Evolutionary conservation across 129 eudicot genomes (phyloP), one percentile per base, ranked within the genome.

Genomic region (Saposhnikovia divaricata): DNA sequence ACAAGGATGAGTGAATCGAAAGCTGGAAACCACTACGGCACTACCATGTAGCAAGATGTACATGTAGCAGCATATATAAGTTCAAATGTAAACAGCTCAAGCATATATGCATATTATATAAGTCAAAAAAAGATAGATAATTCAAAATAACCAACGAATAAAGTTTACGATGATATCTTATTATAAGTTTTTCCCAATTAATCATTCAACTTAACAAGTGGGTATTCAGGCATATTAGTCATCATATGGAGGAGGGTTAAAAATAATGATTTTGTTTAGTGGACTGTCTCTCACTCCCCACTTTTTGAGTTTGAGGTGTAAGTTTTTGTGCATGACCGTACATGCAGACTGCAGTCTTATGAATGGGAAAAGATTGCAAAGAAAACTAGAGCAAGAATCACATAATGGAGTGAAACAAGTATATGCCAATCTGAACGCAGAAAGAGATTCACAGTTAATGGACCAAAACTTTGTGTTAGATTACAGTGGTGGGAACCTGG

Each of bases 21-120:
- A 61, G 69, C 69, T 61, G 69, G 69, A 61, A 61, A 61, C 69
- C 69, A 61, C 69, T n/a, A n/a, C n/a, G n/a, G n/a, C n/a, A n/a
- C n/a, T 25, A 61, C 21, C 63, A 53, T 57, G 63, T 8, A 57
- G 18, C 59, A 57, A 57, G 66, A 57, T 57, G 66, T 57, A 9
- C 66, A 61, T 61, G 69, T 61, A 61, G 37, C n/a, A 25, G 9
- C 69, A 61, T 23, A 55, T 55, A 59, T 61, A 61, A 61, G 34
- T 61, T 61, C 34, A 61, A 61, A 61, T 21, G 16, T 61, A 61
- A 61, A 61, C 69, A 61, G 69, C 34, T 61, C 69, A 59, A 59
- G 68, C 68, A 59, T 21, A 19, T 19, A 5, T 55, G 63, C 63
- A 55, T 59, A 59, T 59, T 9, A 59, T 59, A 59, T 3, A 59